Evolutionary conservation across 768 basidiomycete genomes (phyloP), one percentile per base, ranked within the genome.

Genomic region (Tylopilus sp.): DNA sequence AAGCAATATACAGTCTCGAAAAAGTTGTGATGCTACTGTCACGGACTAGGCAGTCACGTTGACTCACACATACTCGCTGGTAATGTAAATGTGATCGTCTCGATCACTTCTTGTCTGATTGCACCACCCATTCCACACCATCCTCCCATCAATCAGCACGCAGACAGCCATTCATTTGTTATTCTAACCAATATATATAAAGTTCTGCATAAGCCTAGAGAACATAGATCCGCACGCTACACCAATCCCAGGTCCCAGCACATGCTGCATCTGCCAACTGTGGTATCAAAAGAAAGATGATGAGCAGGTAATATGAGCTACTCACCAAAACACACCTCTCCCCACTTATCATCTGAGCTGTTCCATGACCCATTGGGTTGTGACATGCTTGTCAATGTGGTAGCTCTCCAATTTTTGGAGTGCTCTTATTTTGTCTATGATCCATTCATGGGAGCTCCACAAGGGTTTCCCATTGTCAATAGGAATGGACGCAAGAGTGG

Each of bases 381-480:
- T 61, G 30, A 68, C 66, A 42, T 68, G 57, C 44, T 69, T 71
- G 43, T 70, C 68, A 10, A 70, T 46, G 14, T 57, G 57, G 34
- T 57, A 70, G 42, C 64, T 68, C 14, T 71, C 68, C 29, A 56
- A 30, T 48, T 56, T 68, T 30, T 62, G 62, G 34, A 70, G 50
- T 24, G 64, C 68, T 2, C 36, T 42, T 55, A 71, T 49, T 33
- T 64, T 68, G 30, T 70, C 70, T 59, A 68, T 68, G 53, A 66
- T 70, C 68, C 68, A 70, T 13, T 57, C 61, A 43, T 55, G 68
- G 28, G 64, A 61, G 44, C 53, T 58, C 70, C 68, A 70, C 21
- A 58, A 56, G 5, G 66, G 40, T 45, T 71, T 62, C 40, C 68
- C 70, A 33, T 45, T 64, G 19, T 63, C 46, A 53, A 70, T 30